Evolutionary conservation across 2,329 filamentous ascomycete genomes (phyloP).

Genomic region (Nemania sp.): DNA sequence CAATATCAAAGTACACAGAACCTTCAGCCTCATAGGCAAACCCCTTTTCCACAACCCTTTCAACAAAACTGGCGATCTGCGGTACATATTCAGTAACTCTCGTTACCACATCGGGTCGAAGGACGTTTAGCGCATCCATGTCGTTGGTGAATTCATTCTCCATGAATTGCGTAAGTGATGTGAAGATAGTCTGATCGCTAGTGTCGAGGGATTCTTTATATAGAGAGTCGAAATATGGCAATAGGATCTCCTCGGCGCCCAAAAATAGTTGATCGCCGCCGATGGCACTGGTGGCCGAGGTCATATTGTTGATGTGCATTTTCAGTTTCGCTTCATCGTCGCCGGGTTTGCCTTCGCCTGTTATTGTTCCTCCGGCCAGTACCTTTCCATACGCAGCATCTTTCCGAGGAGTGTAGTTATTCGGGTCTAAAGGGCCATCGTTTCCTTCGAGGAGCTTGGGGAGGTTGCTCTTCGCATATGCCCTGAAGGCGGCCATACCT

Average conservation of each 20-base stretch:
- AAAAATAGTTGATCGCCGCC: slow-evolving; percentile 63
- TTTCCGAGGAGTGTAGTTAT: slow-evolving; percentile 63
- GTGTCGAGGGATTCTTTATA: slow-evolving; percentile 73
- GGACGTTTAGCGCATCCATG: slow-evolving; percentile 86
- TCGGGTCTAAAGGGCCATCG: slow-evolving; percentile 58
- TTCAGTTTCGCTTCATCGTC: slow-evolving; percentile 89
- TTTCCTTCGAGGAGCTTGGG: slow-evolving; percentile 62
- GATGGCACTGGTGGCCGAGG: slow-evolving; percentile 63
- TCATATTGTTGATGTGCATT: slow-evolving; percentile 82
- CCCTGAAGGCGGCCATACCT: slow-evolving; percentile 64
- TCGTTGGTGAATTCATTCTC: slow-evolving; percentile 90
- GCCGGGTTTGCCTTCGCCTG: slow-evolving; percentile 70
- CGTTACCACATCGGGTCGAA: slow-evolving; percentile 83
- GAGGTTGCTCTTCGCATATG: slow-evolving; percentile 67
- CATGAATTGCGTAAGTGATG: slow-evolving; percentile 84
- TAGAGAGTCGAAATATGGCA: slow-evolving; percentile 83
- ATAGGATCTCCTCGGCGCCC: slow-evolving; percentile 73
- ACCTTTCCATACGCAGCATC: slow-evolving; percentile 67
- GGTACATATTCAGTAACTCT: slow-evolving; percentile 93
- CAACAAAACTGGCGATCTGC: slow-evolving; percentile 87
- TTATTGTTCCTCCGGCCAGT: slow-evolving; percentile 66
- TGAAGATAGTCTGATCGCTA: slow-evolving; percentile 79
- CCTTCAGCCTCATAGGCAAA: slow-evolving; percentile 87
- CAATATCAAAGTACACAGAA: slow-evolving; percentile 94
- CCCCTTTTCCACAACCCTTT: slow-evolving; percentile 83